These are phyloP conservation scores for Lathyrus tuberosus DNA, from an alignment of 306 rosid species.

Conservation along the genomic window DNA sequence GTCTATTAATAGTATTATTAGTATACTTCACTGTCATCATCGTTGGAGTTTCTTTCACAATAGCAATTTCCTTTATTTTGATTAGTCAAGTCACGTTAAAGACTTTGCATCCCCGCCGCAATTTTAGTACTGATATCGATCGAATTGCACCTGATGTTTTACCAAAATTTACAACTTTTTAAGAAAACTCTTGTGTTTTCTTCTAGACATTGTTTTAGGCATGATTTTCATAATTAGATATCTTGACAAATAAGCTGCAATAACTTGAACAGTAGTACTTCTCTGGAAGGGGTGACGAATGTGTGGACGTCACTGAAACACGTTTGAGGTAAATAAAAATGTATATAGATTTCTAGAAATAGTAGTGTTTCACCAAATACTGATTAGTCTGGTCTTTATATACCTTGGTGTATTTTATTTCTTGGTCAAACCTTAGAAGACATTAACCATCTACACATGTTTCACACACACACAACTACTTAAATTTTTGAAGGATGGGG, in stretches of 20 bases:
- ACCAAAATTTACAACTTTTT: neutral
- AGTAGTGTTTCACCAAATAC: too few relatives aligned
- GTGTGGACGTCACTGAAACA: neutral
- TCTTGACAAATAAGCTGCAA: neutral
- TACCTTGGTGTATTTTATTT: neutral
- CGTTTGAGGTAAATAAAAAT: neutral
- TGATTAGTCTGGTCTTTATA: neutral
- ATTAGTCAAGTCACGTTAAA: neutral
- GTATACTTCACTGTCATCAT: neutral
- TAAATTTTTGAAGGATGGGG: neutral
- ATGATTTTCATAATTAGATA: neutral
- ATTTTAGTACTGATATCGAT: neutral
- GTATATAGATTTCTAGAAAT: neutral
- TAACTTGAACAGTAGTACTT: neutral
- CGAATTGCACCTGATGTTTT: neutral
- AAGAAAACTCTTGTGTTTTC: neutral
- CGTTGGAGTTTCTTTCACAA: neutral
- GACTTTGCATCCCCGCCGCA: neutral
- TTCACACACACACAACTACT: constrained; percentile 1
- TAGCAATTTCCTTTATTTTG: constrained; percentile 26
- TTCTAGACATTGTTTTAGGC: neutral
- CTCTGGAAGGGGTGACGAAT: too few relatives aligned
- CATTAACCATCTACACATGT: neutral
- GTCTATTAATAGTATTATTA: neutral
- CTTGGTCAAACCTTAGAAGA: neutral